Evolutionary conservation across 1,284 basidiomycete genomes (phyloP), one percentile per base, ranked within the genome.

Genomic region (Ustilago nuda): DNA sequence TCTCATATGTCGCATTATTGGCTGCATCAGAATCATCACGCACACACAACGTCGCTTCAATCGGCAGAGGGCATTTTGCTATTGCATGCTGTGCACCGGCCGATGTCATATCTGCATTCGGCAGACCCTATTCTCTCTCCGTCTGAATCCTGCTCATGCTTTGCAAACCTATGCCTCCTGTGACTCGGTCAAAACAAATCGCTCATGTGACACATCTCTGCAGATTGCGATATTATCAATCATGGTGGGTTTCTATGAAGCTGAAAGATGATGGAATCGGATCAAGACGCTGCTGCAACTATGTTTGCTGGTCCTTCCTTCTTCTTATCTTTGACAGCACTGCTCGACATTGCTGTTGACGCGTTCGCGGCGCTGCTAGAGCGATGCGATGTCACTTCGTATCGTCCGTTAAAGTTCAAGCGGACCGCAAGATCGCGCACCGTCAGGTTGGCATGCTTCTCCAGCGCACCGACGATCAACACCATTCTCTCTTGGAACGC

Each of bases 381-480:
- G 4, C 70, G 70, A 56, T 67, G 70, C 13, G 61, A 33, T 6
- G 50, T 36, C 37, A 55, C 53, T 43, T 79, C 74, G 52, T 84
- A 82, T 45, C 74, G 79, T 8, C 73, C 72, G 59, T 84, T 84
- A 72, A 82, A 84, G 71, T 84, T 82, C 69, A 82, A 77, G 3
- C 76, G 55, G 33, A 79, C 73, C 23, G 75, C 78, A 12, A 81
- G 56, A 56, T 81, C 80, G 12, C 78, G 78, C 9, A 81, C 80
- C 2, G 80, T 76, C 59, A 85, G 69, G 45, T 84, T 85, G 33
- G 82, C 63, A 36, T 85, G 84, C 71, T 80, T 80, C 55, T 83
- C 82, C 17, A 85, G 72, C 56, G 68, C 68, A 3, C 57, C 63
- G 2, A 85, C 75, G 60, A 85, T 80, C 33, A 54, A n/a, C 30